These are phyloP conservation scores for Cytidiella melzeri DNA, from an alignment of 768 basidiomycete genomes.

Conservation along the genomic window DNA sequence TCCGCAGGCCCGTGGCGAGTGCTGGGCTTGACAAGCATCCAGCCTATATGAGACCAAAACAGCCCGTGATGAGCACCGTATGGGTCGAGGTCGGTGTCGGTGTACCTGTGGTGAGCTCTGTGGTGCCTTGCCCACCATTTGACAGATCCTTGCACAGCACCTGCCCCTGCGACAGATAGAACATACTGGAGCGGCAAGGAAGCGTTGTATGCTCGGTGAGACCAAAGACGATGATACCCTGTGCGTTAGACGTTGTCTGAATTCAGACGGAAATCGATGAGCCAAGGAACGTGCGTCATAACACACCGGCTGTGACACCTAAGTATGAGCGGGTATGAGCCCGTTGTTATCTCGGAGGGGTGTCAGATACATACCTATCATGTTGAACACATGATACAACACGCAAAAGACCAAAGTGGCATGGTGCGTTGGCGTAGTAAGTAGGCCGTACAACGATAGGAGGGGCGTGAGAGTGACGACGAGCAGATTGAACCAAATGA, in stretches of 20 bases:
- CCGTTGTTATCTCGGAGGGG: background rate
- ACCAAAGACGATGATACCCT: slow-evolving; percentile 98
- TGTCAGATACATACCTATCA: slow-evolving; percentile 55
- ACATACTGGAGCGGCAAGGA: slow-evolving; percentile 76
- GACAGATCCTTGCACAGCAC: slow-evolving; percentile 94
- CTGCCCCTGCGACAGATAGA: slow-evolving; percentile 81
- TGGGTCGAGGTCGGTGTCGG: slow-evolving; percentile 94
- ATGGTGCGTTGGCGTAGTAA: slow-evolving; percentile 55
- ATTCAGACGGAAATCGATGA: no score
- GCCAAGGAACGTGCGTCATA: background rate
- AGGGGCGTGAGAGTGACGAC: slow-evolving; percentile 71
- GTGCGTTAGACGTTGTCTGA: no score
- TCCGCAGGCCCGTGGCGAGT: slow-evolving; percentile 89
- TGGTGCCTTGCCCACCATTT: slow-evolving; percentile 99
- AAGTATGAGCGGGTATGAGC: background rate
- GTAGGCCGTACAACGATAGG: slow-evolving; percentile 67
- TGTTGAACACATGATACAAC: slow-evolving; percentile 71
- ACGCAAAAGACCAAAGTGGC: slow-evolving; percentile 68
- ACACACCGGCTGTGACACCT: background rate
- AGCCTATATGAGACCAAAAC: slow-evolving; percentile 81
- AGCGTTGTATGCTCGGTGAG: slow-evolving; percentile 93
- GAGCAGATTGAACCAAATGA: slow-evolving; percentile 31
- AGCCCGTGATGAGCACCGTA: slow-evolving; percentile 91
- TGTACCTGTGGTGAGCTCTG: slow-evolving; percentile 95
- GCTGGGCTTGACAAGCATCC: slow-evolving; percentile 92